phyloP scores from a whole-genome alignment of 345 rosid genomes.

The Brassica juncea region DNA sequence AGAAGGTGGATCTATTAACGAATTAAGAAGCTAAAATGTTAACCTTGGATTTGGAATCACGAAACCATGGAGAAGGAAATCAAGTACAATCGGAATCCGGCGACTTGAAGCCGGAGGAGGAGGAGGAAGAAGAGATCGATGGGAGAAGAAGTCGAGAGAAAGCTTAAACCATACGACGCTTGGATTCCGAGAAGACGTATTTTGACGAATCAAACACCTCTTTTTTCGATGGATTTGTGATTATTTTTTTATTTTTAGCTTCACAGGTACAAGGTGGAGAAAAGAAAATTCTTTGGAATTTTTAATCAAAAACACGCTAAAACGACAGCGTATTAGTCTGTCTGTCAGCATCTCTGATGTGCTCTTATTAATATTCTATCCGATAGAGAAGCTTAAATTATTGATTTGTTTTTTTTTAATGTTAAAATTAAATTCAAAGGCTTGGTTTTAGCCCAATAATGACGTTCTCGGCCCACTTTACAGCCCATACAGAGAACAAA shows the following conservation, averaged over 20 bases:
- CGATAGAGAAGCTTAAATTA: conserved; percentile 2
- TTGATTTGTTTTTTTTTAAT: not conserved
- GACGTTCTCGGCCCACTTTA: no score
- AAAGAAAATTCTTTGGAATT: conserved; percentile 1
- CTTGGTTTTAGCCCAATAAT: not conserved
- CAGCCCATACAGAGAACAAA: no score
- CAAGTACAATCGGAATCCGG: conserved; percentile 38
- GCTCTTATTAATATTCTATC: conserved; percentile 16
- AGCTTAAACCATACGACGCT: conserved; percentile 5
- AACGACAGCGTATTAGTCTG: conserved; percentile 31
- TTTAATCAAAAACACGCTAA: not conserved
- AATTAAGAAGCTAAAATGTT: not conserved
- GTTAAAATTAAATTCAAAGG: not conserved
- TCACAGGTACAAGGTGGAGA: not conserved
- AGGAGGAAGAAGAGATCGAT: not conserved
- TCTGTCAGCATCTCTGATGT: conserved; percentile 40
- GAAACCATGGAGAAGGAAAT: not conserved
- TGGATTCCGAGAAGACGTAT: conserved; percentile 28
- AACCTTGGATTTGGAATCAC: conserved; percentile 28
- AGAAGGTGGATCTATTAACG: conserved; percentile 13
- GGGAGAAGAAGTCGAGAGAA: not conserved
- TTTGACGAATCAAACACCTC: conserved; percentile 41
- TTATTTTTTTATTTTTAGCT: not conserved
- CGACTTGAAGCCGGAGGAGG: conserved; percentile 40
- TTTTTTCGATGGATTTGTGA: conserved; percentile 20